These are phyloP conservation scores for Wickerhamiella qilinensis DNA, from an alignment of 805 yeast genomes.

Conservation along the genomic window DNA sequence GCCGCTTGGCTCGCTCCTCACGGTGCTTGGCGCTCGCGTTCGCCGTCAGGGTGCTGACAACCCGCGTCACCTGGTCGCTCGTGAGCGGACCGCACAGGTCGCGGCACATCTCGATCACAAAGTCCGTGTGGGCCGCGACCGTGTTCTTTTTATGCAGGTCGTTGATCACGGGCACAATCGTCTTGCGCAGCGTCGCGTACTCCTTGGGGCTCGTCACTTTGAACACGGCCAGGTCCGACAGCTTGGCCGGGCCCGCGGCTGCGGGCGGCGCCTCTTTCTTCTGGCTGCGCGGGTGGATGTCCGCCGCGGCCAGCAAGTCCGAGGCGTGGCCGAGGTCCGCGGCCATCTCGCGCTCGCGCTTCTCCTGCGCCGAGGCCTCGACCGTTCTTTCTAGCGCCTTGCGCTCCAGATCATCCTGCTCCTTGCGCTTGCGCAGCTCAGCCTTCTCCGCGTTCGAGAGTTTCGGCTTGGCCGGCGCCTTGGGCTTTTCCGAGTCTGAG, in stretches of 20 bases:
- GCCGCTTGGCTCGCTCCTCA: conserved; percentile 75
- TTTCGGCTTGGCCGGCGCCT: conserved; percentile 29
- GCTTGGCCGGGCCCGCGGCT: conserved; percentile 21
- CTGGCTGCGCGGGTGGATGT: conserved; percentile 27
- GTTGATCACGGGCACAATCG: conserved; percentile 44
- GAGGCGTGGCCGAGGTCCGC: conserved; percentile 89
- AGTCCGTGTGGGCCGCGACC: conserved; percentile 48
- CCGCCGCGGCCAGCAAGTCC: conserved; percentile 65
- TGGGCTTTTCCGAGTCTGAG: conserved; percentile 38
- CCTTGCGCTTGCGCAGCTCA: conserved; percentile 26
- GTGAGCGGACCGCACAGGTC: conserved; percentile 70
- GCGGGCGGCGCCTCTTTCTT: conserved; percentile 25
- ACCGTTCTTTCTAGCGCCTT: conserved; percentile 29
- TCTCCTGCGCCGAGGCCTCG: conserved; percentile 56
- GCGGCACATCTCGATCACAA: conserved; percentile 74
- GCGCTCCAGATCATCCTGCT: conserved; percentile 32
- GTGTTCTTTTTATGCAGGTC: conserved; percentile 42
- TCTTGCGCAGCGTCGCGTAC: conserved; percentile 60
- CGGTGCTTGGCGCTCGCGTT: conserved; percentile 70
- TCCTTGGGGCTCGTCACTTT: conserved; percentile 68
- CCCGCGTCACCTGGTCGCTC: conserved; percentile 71
- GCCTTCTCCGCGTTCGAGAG: conserved; percentile 26
- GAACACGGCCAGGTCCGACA: conserved; percentile 44
- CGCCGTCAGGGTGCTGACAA: conserved; percentile 69
- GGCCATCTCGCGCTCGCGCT: conserved; percentile 64